These are phyloP conservation scores for Nigrograna mackinnonii DNA, from an alignment of 2,329 filamentous ascomycete species.

Conservation along the genomic window DNA sequence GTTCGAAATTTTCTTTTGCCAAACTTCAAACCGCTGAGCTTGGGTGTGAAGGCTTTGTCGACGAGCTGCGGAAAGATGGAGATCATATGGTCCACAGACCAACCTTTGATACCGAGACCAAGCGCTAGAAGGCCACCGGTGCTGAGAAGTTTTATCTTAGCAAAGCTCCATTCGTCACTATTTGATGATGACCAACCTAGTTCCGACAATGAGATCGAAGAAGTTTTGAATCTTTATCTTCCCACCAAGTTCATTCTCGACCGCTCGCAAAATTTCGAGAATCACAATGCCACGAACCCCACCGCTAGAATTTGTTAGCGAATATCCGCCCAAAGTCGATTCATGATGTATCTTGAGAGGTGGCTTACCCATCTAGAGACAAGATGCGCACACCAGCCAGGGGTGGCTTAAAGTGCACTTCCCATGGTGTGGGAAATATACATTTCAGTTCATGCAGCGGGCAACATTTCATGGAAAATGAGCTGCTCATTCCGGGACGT, in stretches of 20 bases:
- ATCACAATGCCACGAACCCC: slow-evolving; percentile 52
- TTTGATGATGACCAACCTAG: slow-evolving; percentile 6
- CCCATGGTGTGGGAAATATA: slow-evolving; percentile 12
- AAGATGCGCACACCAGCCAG: slow-evolving; percentile 43
- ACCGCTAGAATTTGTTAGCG: slow-evolving; percentile 37
- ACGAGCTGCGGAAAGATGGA: slow-evolving; percentile 43
- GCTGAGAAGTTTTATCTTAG: slow-evolving; percentile 13
- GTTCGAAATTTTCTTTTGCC: slow-evolving; percentile 33
- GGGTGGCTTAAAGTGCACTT: slow-evolving; percentile 36
- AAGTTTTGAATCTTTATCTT: slow-evolving; percentile 48
- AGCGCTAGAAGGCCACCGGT: slow-evolving; percentile 52
- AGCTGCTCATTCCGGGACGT: slow-evolving; percentile 13
- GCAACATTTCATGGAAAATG: slow-evolving; percentile 12
- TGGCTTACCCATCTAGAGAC: slow-evolving; percentile 45
- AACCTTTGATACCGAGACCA: slow-evolving; percentile 43
- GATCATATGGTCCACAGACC: slow-evolving; percentile 44
- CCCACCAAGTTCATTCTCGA: slow-evolving; percentile 45
- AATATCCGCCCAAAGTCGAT: background rate
- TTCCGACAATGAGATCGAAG: slow-evolving; percentile 49
- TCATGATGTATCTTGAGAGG: too few relatives aligned
- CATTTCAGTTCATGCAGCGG: slow-evolving; percentile 20
- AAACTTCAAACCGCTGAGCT: slow-evolving; percentile 23
- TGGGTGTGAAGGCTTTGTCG: slow-evolving; percentile 46
- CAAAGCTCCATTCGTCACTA: background rate
- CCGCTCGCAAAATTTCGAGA: slow-evolving; percentile 44